These are phyloP conservation scores for Russula sp. DNA, from an alignment of 768 basidiomycete genomes.

Conservation along the genomic window DNA sequence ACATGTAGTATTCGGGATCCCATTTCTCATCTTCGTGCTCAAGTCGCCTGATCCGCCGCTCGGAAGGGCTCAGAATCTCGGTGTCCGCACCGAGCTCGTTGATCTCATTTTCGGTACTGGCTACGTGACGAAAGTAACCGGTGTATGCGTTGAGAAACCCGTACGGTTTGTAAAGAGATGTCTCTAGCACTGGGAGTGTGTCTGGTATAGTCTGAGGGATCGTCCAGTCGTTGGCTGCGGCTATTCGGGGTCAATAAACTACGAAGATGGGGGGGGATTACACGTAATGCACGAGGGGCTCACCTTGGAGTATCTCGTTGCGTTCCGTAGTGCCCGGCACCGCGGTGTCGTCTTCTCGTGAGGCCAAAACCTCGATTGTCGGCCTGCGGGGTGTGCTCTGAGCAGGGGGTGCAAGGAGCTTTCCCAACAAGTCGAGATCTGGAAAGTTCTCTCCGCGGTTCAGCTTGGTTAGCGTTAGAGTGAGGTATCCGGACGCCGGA, in stretches of 20 bases:
- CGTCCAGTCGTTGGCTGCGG: conserved; percentile 75
- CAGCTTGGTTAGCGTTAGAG: conserved; percentile 66
- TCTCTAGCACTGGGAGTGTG: conserved; percentile 34
- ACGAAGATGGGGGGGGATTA: not conserved
- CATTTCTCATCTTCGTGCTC: conserved; percentile 70
- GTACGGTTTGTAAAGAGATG: conserved; percentile 47
- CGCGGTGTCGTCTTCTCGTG: conserved; percentile 21
- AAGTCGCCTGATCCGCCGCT: conserved; percentile 49
- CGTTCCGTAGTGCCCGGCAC: conserved; percentile 31
- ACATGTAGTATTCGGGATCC: conserved; percentile 85
- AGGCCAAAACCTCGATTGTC: conserved; percentile 52
- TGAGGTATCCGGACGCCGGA: conserved; percentile 70
- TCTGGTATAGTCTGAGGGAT: conserved; percentile 57
- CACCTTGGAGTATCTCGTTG: conserved; percentile 53
- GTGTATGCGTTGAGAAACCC: conserved; percentile 73
- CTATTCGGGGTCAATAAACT: conserved; percentile 36
- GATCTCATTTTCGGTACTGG: conserved; percentile 73
- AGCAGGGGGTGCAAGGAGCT: conserved; percentile 63
- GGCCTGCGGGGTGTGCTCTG: conserved; percentile 30
- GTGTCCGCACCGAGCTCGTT: conserved; percentile 69
- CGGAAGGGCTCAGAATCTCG: conserved; percentile 46
- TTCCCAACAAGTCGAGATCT: conserved; percentile 75
- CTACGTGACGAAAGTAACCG: conserved; percentile 68
- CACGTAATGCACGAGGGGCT: conserved; percentile 10
- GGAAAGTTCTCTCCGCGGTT: conserved; percentile 59